Base-by-base conservation (phyloP, 2,329 filamentous ascomycete species). In the Bertia moriformis region DNA sequence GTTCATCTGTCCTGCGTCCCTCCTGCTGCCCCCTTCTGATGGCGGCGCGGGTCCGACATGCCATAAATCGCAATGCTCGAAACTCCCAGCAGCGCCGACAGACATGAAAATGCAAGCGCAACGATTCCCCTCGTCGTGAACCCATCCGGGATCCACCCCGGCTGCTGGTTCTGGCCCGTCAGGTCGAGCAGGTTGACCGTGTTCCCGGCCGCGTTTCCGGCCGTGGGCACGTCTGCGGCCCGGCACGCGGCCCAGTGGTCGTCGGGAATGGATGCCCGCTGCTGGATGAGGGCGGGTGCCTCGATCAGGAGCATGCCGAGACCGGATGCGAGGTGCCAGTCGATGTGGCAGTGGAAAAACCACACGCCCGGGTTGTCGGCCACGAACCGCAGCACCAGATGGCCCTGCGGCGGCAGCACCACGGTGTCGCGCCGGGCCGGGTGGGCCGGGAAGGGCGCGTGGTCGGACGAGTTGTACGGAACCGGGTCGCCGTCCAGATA, bases 271-370 rank as follows among this genome's bases (percentile, higher is more conserved):
- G 57, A 60, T 24, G 80, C 47, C 0, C 56, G 61, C 42, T 69
- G 55, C 49, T 87, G 82, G 0, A 91, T 51, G 14, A 73, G 66
- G 3, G 67, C 51, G 0, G 77, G 78, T 0, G 72, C 69, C 54
- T 81, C 78, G 43, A 82, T 56, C 45, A 84, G 69, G 1, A 73
- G 76, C 18, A 75, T 69, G 3, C 74, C 62, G 2, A 85, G 63
- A n/a, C 81, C 81, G 3, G 73, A 74, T 1, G 68, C 60, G 41
- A 83, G 63, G 51, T 86, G 81, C 80, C 80, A 89, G 51, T 84
- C 80, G 39, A 88, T 79, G 53, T 89, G 83, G 57, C 83, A 88
- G 57, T 87, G 83, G 60, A 87, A 83, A 3, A 82, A 55, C 77
- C 77, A 83, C 17, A 82, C 62, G 27, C 72, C 63, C 10, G 79